These are phyloP conservation scores for Physcomitrium patens DNA, from an alignment of 225 moss, liverwort and hornwort species.

Conservation along the genomic window DNA sequence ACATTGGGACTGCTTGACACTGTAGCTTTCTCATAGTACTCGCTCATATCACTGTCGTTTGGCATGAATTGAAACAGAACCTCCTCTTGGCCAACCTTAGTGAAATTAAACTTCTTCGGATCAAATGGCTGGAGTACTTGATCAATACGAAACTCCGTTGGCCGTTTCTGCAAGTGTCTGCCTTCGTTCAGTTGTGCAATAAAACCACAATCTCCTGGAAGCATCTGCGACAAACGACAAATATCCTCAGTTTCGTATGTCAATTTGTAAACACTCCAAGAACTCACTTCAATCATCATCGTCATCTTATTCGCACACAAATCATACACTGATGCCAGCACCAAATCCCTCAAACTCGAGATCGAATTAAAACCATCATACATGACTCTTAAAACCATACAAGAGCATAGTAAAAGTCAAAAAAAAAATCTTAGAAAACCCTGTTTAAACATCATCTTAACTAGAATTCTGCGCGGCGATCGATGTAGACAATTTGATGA, in stretches of 20 bases:
- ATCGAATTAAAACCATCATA: too few species aligned
- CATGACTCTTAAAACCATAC: too few species aligned
- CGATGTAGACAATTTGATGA: not conserved
- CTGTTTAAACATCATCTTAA: too few species aligned
- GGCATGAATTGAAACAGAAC: slow-evolving; percentile 79
- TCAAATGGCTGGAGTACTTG: slow-evolving; percentile 88
- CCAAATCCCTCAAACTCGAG: too few species aligned
- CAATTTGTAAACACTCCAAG: not conserved
- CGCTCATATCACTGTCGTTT: slow-evolving; percentile 47
- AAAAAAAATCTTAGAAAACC: too few species aligned
- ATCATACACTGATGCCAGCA: too few species aligned
- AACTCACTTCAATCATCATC: too few species aligned
- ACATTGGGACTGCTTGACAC: slow-evolving; percentile 65
- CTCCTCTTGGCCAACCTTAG: slow-evolving; percentile 78
- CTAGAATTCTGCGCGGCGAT: too few species aligned
- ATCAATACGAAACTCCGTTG: slow-evolving; percentile 87
- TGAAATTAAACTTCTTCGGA: slow-evolving; percentile 83
- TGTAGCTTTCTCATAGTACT: slow-evolving; percentile 54
- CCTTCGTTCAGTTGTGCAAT: slow-evolving; percentile 94
- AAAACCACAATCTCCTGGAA: slow-evolving; percentile 77
- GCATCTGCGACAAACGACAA: slow-evolving; percentile 50
- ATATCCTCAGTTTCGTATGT: not conserved
- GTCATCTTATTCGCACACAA: too few species aligned
- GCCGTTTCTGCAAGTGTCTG: slow-evolving; percentile 80
- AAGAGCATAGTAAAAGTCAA: too few species aligned